These are phyloP conservation scores for Phyllosticta paracitricarpa DNA, from an alignment of 2,329 filamentous ascomycete species.

Conservation along the genomic window DNA sequence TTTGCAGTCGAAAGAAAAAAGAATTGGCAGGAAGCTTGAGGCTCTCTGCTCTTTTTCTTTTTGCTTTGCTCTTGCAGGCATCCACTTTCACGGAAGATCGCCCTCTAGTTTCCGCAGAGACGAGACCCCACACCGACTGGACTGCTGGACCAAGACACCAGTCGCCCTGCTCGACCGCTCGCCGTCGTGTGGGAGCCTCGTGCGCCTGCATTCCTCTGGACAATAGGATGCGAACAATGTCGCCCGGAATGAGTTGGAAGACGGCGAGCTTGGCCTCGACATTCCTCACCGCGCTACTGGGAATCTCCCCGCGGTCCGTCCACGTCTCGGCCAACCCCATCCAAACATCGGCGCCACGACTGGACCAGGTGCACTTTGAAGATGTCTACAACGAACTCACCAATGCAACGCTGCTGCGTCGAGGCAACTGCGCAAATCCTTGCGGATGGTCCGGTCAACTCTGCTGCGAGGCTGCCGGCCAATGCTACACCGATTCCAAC, in stretches of 20 bases:
- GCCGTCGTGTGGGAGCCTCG: neutral
- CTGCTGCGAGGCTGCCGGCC: conserved; percentile 23
- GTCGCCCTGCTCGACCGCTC: neutral
- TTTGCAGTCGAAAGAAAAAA: neutral
- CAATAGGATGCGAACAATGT: neutral
- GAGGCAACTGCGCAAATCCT: conserved; percentile 13
- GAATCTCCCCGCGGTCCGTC: neutral
- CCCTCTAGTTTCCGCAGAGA: too few species aligned
- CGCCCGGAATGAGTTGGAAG: conserved; percentile 3
- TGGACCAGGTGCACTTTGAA: conserved; percentile 1
- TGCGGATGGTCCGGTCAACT: conserved; percentile 27
- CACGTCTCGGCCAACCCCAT: conserved; percentile 7
- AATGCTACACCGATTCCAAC: conserved; percentile 24
- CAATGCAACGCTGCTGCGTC: conserved; percentile 21
- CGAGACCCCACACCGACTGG: neutral
- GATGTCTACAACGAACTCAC: conserved; percentile 16
- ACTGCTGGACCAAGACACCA: neutral
- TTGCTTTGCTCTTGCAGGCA: neutral
- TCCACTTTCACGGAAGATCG: too few species aligned
- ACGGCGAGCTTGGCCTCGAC: conserved; percentile 1
- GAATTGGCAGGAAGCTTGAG: neutral
- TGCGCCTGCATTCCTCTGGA: conserved; percentile 1
- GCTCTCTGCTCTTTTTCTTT: neutral
- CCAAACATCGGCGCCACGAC: neutral
- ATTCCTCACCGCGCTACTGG: conserved; percentile 7